A percentile compares a stretch with the other conserved stretches of the same genome.
Conservation (phyloP, 345 rosid species). For the Cardamine occulta region DNA sequence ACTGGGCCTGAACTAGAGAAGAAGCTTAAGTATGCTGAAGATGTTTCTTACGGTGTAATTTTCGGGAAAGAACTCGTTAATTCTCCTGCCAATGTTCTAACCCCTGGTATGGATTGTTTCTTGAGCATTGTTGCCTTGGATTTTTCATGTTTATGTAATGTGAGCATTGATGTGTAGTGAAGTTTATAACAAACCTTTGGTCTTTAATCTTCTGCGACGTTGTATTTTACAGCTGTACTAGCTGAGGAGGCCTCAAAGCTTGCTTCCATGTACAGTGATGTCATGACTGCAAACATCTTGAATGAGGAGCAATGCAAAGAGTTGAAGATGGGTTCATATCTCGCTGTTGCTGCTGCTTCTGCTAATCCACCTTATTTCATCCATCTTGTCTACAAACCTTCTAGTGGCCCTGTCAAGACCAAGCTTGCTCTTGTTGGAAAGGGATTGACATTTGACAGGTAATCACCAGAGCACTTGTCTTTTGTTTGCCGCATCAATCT, state of each 20-base stretch:
- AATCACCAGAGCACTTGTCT: slow-evolving; percentile 18
- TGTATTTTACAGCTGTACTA: slow-evolving; percentile 65
- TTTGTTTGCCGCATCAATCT: slow-evolving; percentile 4
- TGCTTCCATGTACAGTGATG: slow-evolving; percentile 76
- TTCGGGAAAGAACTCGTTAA: slow-evolving; percentile 91
- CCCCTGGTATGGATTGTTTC: slow-evolving; percentile 66
- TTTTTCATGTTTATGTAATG: background rate
- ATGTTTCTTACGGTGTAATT: slow-evolving; percentile 74
- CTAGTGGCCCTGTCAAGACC: slow-evolving; percentile 68
- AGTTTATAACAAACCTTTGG: slow-evolving; percentile 1
- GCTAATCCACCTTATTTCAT: slow-evolving; percentile 86
- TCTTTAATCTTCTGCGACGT: background rate
- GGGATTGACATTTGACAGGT: slow-evolving; percentile 98
- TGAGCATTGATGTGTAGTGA: background rate
- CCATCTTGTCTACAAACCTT: slow-evolving; percentile 88
- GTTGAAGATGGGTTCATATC: slow-evolving; percentile 94
- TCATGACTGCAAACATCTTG: slow-evolving; percentile 79
- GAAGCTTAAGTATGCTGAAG: slow-evolving; percentile 84
- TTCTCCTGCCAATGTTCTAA: slow-evolving; percentile 94
- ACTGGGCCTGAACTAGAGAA: slow-evolving; percentile 74
- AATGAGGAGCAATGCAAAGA: slow-evolving; percentile 77
- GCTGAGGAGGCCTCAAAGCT: slow-evolving; percentile 89
- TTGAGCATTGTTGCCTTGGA: background rate
- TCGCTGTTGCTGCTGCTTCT: slow-evolving; percentile 98
- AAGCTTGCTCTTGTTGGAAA: slow-evolving; percentile 92